Conservation (phyloP, 257 asterid species). For the Leonotis leonurus region DNA sequence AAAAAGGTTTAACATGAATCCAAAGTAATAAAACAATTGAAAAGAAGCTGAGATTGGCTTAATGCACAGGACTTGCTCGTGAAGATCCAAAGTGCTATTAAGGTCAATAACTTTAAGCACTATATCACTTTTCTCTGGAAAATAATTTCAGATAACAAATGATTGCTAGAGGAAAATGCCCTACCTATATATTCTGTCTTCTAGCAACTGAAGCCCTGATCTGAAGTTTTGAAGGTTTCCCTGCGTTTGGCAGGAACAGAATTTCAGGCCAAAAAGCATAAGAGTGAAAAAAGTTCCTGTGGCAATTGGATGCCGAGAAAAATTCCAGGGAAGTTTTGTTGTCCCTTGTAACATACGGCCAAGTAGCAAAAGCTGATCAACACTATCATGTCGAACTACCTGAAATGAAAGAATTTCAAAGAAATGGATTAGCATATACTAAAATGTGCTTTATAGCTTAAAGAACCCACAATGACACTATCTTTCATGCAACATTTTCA, state of each 20-base stretch:
- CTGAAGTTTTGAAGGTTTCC: slow-evolving; percentile 72
- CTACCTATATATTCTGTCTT: slow-evolving; percentile 93
- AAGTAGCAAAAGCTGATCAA: slow-evolving; percentile 86
- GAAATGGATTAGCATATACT: slow-evolving; percentile 12
- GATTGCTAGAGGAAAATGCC: neutral
- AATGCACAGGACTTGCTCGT: neutral
- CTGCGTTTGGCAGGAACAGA: slow-evolving; percentile 80
- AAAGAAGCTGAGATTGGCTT: neutral
- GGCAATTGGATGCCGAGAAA: slow-evolving; percentile 91
- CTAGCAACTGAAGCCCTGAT: slow-evolving; percentile 92
- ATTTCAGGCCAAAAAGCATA: slow-evolving; percentile 93
- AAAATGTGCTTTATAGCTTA: slow-evolving; percentile 2
- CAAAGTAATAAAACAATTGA: neutral
- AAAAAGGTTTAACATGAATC: neutral
- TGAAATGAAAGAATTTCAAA: slow-evolving; percentile 22
- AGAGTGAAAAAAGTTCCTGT: slow-evolving; percentile 90
- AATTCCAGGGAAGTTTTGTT: slow-evolving; percentile 76
- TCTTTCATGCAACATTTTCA: slow-evolving; percentile 11
- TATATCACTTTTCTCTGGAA: neutral
- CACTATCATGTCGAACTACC: slow-evolving; percentile 91
- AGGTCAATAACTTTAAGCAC: neutral
- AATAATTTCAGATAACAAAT: neutral
- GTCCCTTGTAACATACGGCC: slow-evolving; percentile 97
- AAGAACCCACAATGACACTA: neutral
- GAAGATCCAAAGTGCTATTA: slow-evolving; percentile 1